phyloP scores from a whole-genome alignment of 768 basidiomycete genomes.

The Russula emetica region DNA sequence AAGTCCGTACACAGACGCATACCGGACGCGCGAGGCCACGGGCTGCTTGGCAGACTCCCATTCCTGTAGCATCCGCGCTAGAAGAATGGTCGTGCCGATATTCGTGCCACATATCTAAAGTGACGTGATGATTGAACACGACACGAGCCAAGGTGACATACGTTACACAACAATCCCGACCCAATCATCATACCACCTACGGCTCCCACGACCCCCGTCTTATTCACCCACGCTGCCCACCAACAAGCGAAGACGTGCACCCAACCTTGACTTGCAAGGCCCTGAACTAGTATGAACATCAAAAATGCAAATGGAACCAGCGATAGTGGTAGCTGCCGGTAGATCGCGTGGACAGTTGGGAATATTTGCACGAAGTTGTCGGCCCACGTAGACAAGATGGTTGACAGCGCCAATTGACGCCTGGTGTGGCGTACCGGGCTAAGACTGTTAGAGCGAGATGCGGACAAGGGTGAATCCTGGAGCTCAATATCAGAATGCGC shows the following conservation, averaged over 20 bases:
- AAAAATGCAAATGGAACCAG: constrained; percentile 90
- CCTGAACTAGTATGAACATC: constrained; percentile 92
- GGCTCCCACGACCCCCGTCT: constrained; percentile 37
- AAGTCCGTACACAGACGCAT: constrained; percentile 45
- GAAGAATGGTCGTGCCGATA: constrained; percentile 86
- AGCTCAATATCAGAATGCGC: constrained; percentile 16
- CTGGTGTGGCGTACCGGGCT: constrained; percentile 9
- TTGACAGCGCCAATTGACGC: constrained; percentile 13
- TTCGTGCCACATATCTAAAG: constrained; percentile 72
- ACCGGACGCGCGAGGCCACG: constrained; percentile 12
- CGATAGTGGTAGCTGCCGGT: constrained; percentile 69
- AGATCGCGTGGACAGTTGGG: constrained; percentile 65
- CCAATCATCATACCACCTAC: constrained; percentile 57
- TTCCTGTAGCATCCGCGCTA: constrained; percentile 69
- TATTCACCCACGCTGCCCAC: constrained; percentile 47
- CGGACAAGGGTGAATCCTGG: constrained; percentile 1
- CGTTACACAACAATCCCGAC: constrained; percentile 71
- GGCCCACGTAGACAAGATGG: constrained; percentile 28
- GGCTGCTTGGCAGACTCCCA: constrained; percentile 31
- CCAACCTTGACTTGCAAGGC: constrained; percentile 79
- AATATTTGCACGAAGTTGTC: constrained; percentile 37
- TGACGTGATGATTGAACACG: neutral
- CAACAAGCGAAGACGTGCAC: constrained; percentile 75
- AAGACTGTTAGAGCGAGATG: neutral
- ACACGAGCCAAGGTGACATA: constrained; percentile 27